Percentiles rank a stretch among this genome's conserved stretches.
These are phyloP conservation scores for Handroanthus guayacan DNA, from an alignment of 257 asterid species.

Conservation along the genomic window DNA sequence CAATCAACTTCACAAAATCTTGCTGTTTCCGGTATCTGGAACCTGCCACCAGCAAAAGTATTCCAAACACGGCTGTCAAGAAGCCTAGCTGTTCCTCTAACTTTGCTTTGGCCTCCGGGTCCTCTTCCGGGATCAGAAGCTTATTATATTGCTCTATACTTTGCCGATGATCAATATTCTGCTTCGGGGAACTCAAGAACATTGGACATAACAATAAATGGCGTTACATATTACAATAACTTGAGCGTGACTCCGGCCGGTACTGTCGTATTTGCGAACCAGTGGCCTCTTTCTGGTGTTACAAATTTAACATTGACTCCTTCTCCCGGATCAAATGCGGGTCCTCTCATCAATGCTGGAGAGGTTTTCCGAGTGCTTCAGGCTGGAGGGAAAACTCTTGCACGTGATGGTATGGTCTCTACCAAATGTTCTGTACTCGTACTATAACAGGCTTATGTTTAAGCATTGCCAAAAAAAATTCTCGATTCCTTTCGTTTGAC, in stretches of 20 bases:
- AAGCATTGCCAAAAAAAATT: not conserved
- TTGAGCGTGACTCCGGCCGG: constrained; percentile 73
- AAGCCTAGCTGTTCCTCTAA: constrained; percentile 54
- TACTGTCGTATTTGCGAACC: constrained; percentile 62
- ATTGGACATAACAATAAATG: constrained; percentile 69
- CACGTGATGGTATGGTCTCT: constrained; percentile 76
- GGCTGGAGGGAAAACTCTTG: constrained; percentile 74
- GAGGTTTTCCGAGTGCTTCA: constrained; percentile 75
- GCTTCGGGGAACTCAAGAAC: constrained; percentile 58
- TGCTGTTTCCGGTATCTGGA: constrained; percentile 87
- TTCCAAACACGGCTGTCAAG: constrained; percentile 62
- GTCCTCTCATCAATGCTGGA: constrained; percentile 91
- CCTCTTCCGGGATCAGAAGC: constrained; percentile 48
- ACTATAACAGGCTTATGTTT: not conserved
- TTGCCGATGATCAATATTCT: constrained; percentile 65
- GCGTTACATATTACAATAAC: constrained; percentile 62
- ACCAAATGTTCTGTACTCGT: constrained; percentile 3
- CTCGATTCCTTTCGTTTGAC: too few relatives aligned
- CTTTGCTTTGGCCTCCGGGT: constrained; percentile 75
- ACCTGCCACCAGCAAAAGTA: constrained; percentile 75
- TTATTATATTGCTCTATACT: constrained; percentile 81
- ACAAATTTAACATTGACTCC: constrained; percentile 76
- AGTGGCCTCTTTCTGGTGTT: constrained; percentile 84
- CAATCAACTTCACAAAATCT: constrained; percentile 48
- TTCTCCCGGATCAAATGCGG: constrained; percentile 65